Conservation (phyloP, 768 basidiomycete species). For the Coprinopsis strossmayeri region DNA sequence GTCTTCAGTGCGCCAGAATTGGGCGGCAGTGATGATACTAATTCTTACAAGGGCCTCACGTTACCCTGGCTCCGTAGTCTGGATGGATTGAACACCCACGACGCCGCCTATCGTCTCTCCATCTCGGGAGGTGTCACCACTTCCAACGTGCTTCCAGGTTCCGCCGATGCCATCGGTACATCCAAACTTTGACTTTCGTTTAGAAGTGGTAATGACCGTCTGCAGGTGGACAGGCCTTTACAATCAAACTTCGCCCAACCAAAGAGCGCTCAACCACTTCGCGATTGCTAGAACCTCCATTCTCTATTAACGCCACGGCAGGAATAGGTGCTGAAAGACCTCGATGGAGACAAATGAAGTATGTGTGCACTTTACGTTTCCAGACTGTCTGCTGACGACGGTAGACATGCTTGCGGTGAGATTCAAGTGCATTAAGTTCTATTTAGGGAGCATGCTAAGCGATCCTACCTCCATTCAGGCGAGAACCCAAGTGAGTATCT, state of each 20-base stretch:
- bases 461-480: conserved; percentile 28
- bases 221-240: conserved; percentile 75
- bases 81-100: conserved; percentile 74
- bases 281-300: conserved; percentile 76
- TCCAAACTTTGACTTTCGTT: neutral
- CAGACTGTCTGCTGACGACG: no score
- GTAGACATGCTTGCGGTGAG: no score
- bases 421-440: no score
- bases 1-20: conserved; percentile 25
- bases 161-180: conserved; percentile 53
- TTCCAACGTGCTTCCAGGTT: conserved; percentile 67
- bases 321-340: conserved; percentile 32
- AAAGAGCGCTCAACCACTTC: conserved; percentile 63
- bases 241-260: conserved; percentile 74
- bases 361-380: conserved; percentile 50
- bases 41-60: conserved; percentile 40
- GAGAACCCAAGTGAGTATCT: conserved; percentile 50
- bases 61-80: conserved; percentile 59
- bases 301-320: conserved; percentile 35
- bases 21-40: conserved; percentile 39
- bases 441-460: no score
- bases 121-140: conserved; percentile 80
- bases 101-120: conserved; percentile 57
- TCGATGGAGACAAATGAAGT: conserved; percentile 71
- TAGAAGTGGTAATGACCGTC: no score